Base-by-base conservation (phyloP, 176 grass and related monocot genomes). In the Oryza officinalis region DNA sequence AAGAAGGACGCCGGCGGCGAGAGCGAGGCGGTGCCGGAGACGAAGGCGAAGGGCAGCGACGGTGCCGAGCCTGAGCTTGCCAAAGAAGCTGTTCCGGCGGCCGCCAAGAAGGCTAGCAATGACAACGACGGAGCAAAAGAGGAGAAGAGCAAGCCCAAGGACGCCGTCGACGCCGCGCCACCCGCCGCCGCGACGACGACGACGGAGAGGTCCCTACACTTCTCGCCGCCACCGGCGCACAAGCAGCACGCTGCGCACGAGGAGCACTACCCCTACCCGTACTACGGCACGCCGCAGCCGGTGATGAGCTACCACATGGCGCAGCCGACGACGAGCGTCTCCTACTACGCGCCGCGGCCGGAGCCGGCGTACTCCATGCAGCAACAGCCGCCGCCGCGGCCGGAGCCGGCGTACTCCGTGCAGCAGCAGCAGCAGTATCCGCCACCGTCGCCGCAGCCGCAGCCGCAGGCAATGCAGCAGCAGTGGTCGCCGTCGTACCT, bases 231-330 rank as follows among this genome's bases (percentile, higher is more conserved):
- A 1, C 8, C 74, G 33, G 28, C 41, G 17, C 32, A 77, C 0
- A 76, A 47, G 28, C 38, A 82, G 40, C 40, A 41, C 35, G 35
- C 35, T 40, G 68, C 30, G 78, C 28, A 75, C 67, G 76, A 70
- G 22, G 76, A 73, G 10, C 30, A 37, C 33, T 12, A 69, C 11
- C 15, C 57, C 22, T 43, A 45, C 2, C 70, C 71, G 3, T 81
- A 73, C 89, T 66, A 75, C 81, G 28, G 63, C 81, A 14, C 69
- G 13, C 77, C 84, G 49, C 91, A 90, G 87, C 84, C 88, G 45
- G 80, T 91, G 86, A 15, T 96, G 91, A 93, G 91, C 74, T 96
- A 96, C 74, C 57, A 93, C 83, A 40, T 44, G 77, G 57, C 88
- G 41, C 91, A 93, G 70, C 94, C 88, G 20, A 87, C 50, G 8